phyloP scores from a whole-genome alignment of 371 early-diverging fungal genomes.

The Phascolomyces articulosus region DNA sequence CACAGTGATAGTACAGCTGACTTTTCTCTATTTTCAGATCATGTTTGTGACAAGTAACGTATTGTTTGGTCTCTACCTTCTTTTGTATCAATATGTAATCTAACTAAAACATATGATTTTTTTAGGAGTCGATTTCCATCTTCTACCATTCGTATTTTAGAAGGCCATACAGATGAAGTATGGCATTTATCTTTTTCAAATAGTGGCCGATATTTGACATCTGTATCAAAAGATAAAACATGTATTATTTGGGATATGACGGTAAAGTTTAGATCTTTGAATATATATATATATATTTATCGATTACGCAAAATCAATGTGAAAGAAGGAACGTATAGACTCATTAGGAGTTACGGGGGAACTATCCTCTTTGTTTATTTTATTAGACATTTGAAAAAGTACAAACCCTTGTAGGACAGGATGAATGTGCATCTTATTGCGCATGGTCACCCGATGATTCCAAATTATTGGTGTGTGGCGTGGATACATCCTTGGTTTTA shows the following conservation, averaged over 20 bases:
- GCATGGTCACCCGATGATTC: conserved; percentile 92
- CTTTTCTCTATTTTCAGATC: conserved; percentile 74
- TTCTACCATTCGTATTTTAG: conserved; percentile 62
- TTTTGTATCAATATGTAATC: too few species aligned
- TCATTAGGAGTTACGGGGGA: too few species aligned
- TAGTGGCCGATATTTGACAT: conserved; percentile 84
- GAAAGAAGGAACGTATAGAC: too few species aligned
- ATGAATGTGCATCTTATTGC: conserved; percentile 70
- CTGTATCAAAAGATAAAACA: conserved; percentile 87
- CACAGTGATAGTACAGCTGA: conserved; percentile 70
- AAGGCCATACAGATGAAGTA: conserved; percentile 90
- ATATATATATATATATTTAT: too few species aligned
- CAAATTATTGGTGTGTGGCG: conserved; percentile 77
- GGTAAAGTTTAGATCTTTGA: conserved; percentile 55
- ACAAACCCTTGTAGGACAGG: conserved; percentile 51
- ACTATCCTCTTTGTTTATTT: background rate
- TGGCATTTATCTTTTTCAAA: conserved; percentile 94
- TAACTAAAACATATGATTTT: background rate
- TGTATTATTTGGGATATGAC: conserved; percentile 87
- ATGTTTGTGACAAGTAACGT: conserved; percentile 72
- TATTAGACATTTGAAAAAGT: conserved; percentile 48
- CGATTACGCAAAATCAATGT: too few species aligned
- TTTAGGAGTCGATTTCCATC: conserved; percentile 36
- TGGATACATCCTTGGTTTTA: conserved; percentile 74
- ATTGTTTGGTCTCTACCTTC: background rate